Evolutionary conservation across 208 protist genomes (phyloP), one percentile per base, ranked within the genome.

Genomic region (Trypanosoma caninum): DNA sequence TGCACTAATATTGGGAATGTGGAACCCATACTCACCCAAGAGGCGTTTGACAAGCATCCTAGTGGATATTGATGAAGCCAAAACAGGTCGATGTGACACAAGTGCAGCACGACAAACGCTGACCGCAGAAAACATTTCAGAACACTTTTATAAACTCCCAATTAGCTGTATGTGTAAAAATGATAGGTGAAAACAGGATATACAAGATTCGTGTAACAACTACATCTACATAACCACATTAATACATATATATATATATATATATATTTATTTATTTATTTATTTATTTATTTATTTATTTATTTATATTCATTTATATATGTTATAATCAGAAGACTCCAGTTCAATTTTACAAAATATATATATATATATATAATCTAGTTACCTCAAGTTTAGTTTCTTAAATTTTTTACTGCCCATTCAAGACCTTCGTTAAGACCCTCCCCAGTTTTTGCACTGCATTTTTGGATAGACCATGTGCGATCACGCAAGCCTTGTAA

Each of bases 381-480:
- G 7, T 52, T 59, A 45, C 22, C 7, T 50, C 30, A 27, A 41
- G 38, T 50, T 52, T 83, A 85, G 61, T 81, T 87, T 63, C 93
- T 95, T 13, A 93, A 59, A 50, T 74, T 90, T 72, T 96, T 93
- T 14, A 95, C 76, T 16, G 87, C 72, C 91, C 89, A 97, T 67
- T 91, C 83, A 45, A 97, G 62, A 14, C 91, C 91, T 48, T 94
- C 91, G 22, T 91, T 55, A 23, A 97, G 80, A 6, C 91, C 91
- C 44, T 94, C 84, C 6, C 88, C 91, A 23, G 86, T 93, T 65
- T 93, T 94, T 2, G 91, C 91, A 63, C 85, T 94, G 87, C 91
- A 97, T 59, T 91, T 93, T 52, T 95, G 89, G 42, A 97, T 97
- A 28, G 76, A 82, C 91, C 91, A 97, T 20, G 85, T 90, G 25